Percentiles rank a stretch among this genome's conserved stretches.
Conservation (phyloP, 2,329 filamentous ascomycete species). For the Eurotiales sp. region DNA sequence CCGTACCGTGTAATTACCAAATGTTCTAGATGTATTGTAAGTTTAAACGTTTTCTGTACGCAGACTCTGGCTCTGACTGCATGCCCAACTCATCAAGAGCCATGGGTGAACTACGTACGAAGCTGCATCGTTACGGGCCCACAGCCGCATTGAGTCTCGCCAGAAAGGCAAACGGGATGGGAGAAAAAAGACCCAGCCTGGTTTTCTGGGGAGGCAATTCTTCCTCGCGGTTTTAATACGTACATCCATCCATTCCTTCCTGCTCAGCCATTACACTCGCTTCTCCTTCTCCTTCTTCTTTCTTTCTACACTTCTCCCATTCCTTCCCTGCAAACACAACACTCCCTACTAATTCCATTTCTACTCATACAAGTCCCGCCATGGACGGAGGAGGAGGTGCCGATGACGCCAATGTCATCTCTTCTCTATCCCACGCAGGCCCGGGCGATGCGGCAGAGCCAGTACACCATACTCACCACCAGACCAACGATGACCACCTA, state of each 20-base stretch:
- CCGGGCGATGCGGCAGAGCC: constrained; percentile 19
- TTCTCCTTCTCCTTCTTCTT: background rate
- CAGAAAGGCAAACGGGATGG: background rate
- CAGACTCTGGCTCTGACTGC: too few relatives aligned
- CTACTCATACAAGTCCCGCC: constrained; percentile 4
- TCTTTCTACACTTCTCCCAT: background rate
- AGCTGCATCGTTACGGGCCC: background rate
- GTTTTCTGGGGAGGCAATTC: background rate
- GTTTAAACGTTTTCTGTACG: too few relatives aligned
- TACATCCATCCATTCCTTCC: too few relatives aligned
- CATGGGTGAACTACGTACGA: background rate
- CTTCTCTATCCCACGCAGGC: background rate
- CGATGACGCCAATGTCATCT: constrained; percentile 14
- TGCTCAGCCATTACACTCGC: too few relatives aligned
- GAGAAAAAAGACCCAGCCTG: background rate
- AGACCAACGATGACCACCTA: constrained; percentile 12
- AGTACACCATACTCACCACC: constrained; percentile 18
- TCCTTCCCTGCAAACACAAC: background rate
- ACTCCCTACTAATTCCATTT: background rate
- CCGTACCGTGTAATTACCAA: background rate
- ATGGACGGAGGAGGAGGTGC: constrained; percentile 14
- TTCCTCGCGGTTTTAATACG: background rate
- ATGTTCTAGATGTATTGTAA: background rate
- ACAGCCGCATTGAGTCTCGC: background rate
- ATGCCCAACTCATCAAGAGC: too few relatives aligned